Evolutionary conservation across 2,329 filamentous ascomycete genomes (phyloP), one percentile per base, ranked within the genome.

Genomic region (Macrophomina tecta): DNA sequence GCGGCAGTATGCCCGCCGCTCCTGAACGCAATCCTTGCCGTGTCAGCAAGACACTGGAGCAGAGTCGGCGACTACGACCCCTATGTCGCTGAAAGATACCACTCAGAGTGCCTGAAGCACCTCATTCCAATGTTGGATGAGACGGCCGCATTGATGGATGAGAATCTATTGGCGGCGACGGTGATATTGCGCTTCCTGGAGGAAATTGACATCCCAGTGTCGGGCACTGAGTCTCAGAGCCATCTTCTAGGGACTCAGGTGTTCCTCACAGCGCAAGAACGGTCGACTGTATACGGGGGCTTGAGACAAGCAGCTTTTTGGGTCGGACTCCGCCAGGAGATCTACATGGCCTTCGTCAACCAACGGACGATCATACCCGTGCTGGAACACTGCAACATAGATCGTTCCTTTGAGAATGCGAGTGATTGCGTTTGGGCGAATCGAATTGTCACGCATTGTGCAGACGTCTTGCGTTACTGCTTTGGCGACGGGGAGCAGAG

Each of bases 381-480:
- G 14, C 51, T 74, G 30, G 68, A 69, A 11, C 65, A 65, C 40
- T 67, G 67, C 36, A 73, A 70, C 18, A 69, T 75, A 30, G 78
- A 81, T 69, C 74, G 79, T 14, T 79, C 78, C 0, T 74, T 79
- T 7, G 76, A 79, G 62, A 75, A 77, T 16, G 75, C 78, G 1
- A 76, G 76, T 30, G 79, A 81, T 65, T 79, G 78, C 4, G 73
- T 77, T 6, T 82, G 79, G 80, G 79, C 80, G 18, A 80, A 79
- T 40, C 74, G 79, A 11, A 80, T 79, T 18, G 81, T 81, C 51
- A 75, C 75, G 7, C 77, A 78, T 68, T 70, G 78, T 5, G 77
- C 74, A 8, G 77, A 79, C 51, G 77, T 77, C 7, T 74, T 74
- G 58, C 77, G 88, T 68, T 89, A 84, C 70, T 90, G 88, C 72